phyloP scores from a whole-genome alignment of 2,329 filamentous ascomycete genomes.

The Epichloe elymi region DNA sequence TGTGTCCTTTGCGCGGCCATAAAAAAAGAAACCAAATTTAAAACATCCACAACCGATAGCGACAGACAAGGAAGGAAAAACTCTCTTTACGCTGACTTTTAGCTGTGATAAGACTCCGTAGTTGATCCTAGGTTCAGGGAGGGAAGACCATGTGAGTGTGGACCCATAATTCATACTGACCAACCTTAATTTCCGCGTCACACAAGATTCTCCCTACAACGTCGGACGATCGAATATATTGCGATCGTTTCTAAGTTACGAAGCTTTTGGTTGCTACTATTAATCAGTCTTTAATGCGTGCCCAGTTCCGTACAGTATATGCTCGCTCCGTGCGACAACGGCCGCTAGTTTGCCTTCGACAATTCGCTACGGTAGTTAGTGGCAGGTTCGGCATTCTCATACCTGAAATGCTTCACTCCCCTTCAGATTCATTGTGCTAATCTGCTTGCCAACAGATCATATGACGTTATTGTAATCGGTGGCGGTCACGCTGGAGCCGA shows the following conservation, averaged over 20 bases:
- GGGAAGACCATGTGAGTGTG: no score
- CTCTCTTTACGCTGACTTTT: no score
- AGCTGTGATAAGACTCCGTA: no score
- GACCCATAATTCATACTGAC: no score
- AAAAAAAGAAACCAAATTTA: no score
- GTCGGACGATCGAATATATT: background rate
- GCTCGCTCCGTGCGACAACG: conserved; percentile 10
- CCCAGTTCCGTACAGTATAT: conserved; percentile 13
- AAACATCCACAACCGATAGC: no score
- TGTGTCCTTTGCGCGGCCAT: no score
- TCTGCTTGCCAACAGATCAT: conserved; percentile 36
- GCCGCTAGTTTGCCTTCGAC: conserved; percentile 8
- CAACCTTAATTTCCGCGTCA: background rate
- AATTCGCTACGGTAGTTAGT: conserved; percentile 19
- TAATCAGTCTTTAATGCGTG: conserved; percentile 16
- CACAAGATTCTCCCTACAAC: background rate
- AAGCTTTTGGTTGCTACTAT: no score
- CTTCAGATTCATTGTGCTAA: background rate
- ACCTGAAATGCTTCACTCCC: background rate
- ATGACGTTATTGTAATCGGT: conserved; percentile 90
- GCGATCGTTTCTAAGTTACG: background rate
- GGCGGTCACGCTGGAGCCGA: conserved; percentile 93
- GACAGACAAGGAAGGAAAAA: no score
- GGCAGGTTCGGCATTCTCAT: background rate
- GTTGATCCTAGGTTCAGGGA: no score